Evolutionary conservation across 306 rosid species (phyloP), one percentile per base, ranked within the genome.

Genomic region (Trifolium dubium): DNA sequence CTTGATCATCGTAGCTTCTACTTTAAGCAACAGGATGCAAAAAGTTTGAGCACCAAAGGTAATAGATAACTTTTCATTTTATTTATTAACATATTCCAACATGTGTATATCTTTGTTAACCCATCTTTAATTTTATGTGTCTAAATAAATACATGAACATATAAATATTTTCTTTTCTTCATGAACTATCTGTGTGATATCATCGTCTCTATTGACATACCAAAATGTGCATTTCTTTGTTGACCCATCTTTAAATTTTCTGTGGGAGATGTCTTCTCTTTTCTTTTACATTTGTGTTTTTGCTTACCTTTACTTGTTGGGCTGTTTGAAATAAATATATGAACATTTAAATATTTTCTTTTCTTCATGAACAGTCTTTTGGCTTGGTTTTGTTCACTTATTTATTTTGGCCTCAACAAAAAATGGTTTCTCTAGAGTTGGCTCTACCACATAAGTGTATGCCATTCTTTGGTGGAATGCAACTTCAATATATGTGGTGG

Each of bases 1-100:
- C 99, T 95, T 79, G 99, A 95, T 80, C 99, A 95, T 83, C 99
- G 97, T 41, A 95, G 99, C 87, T 95, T 95, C 86, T 95, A 95
- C 86, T 95, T 95, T 82, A 95, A 92, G 92, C 99, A 95, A 78
- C 99, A 95, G 65, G 99, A 95, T 79, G 76, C 97, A 19, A 95
- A 90, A 81, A 90, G 96, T 83, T 83, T 88, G 86, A 95, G 99
- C 84, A 90, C 96, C 55, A 95, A 95, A 86, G 99, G 99, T 95
- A 86, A 75, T 15, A 29, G 56, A 41, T 61, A 41, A 40, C 51
- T 41, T 49, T 29, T 51, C 41, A 30, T 47, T 63, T 77, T 29
- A 28, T 31, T 61, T 34, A 41, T 37, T 67, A 53, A 69, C 8
- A 14, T 41, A 37, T 67, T 5, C 60, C 56, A 23, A 55, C 55